Evolutionary conservation across 2,329 filamentous ascomycete species (phyloP).

Genomic region (Graphiopsis chlorocephala): DNA sequence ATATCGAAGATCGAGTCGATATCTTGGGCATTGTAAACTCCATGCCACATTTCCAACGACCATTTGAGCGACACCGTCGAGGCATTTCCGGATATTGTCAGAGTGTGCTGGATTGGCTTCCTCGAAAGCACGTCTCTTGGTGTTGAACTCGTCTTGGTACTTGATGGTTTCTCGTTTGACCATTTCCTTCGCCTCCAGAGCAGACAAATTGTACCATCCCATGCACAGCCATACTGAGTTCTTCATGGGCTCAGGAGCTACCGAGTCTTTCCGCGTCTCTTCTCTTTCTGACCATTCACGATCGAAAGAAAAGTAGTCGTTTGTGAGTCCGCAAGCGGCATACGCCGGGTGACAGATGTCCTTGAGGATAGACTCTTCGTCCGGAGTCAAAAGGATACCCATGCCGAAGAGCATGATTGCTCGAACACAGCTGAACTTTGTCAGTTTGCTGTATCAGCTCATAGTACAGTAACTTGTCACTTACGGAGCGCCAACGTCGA

Average conservation of each 20-base stretch:
- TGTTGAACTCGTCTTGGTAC: not conserved
- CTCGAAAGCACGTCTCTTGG: not conserved
- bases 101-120: not conserved
- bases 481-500: not conserved
- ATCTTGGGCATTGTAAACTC: not conserved
- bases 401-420: slow-evolving; percentile 3
- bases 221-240: not conserved
- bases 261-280: not conserved
- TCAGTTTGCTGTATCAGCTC: not conserved
- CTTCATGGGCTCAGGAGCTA: not conserved
- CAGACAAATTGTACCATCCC: not conserved
- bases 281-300: not conserved
- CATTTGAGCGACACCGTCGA: not conserved
- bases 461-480: not conserved
- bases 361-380: not conserved
- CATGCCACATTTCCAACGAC: not conserved
- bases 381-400: not conserved
- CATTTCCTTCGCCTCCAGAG: not conserved
- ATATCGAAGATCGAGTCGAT: not conserved
- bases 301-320: slow-evolving; percentile 4
- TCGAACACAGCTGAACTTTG: not conserved
- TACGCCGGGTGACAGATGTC: not conserved
- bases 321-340: not conserved
- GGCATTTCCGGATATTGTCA: not conserved
- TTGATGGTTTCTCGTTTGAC: not conserved